Percentiles rank a stretch among this genome's conserved stretches.
phyloP scores from a whole-genome alignment of 2,329 filamentous ascomycete species.

The Chaetomium strumarium region DNA sequence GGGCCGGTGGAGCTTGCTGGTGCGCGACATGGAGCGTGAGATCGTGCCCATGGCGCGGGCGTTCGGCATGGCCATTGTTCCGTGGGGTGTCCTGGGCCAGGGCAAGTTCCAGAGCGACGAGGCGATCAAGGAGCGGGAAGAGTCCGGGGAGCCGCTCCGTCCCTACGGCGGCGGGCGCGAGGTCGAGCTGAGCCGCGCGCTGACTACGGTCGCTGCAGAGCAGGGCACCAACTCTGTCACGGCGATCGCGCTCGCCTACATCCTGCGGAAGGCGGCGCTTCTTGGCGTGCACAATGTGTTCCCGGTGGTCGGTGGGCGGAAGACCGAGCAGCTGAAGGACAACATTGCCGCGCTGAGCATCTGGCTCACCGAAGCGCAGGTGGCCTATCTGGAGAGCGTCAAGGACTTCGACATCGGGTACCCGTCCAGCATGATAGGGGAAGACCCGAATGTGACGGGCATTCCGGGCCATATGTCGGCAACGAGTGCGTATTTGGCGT shows the following conservation, averaged over 20 bases:
- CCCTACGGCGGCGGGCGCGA: conserved; percentile 38
- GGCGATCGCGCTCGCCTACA: conserved; percentile 49
- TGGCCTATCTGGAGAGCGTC: conserved; percentile 48
- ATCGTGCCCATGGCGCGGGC: conserved; percentile 36
- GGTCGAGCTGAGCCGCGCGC: conserved; percentile 46
- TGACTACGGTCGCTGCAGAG: conserved; percentile 54
- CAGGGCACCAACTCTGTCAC: conserved; percentile 53
- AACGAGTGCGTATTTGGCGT: background rate
- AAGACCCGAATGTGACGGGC: conserved; percentile 14
- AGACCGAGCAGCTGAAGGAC: conserved; percentile 44
- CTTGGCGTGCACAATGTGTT: conserved; percentile 37
- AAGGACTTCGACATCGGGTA: conserved; percentile 51
- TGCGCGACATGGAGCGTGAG: conserved; percentile 23
- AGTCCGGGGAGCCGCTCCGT: conserved; percentile 36
- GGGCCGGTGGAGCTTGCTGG: conserved; percentile 52
- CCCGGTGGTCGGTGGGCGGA: conserved; percentile 48
- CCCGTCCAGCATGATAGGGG: conserved; percentile 39
- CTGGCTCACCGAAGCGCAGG: conserved; percentile 44
- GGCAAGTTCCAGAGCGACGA: conserved; percentile 43
- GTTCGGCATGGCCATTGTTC: conserved; percentile 46
- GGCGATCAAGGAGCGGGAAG: conserved; percentile 28
- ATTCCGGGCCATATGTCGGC: background rate
- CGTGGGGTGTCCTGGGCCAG: conserved; percentile 49
- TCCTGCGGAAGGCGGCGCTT: conserved; percentile 41
- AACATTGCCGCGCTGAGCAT: conserved; percentile 53